phyloP scores from a whole-genome alignment of 208 protist genomes.

The Vickermania spadyakhi region DNA sequence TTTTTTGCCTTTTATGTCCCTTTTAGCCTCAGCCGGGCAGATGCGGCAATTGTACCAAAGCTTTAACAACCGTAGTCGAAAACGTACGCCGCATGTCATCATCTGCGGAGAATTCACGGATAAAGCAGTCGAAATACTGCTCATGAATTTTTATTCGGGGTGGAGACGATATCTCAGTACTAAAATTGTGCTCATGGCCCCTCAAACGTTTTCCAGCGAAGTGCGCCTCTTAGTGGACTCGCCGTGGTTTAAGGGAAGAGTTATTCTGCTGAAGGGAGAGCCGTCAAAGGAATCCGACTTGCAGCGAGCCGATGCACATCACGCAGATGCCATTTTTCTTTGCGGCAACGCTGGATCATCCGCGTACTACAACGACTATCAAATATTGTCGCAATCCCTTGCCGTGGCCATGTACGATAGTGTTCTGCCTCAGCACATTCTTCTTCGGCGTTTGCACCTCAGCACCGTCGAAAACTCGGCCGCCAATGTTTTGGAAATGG shows the following conservation, averaged over 20 bases:
- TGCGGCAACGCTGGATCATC: slow-evolving; percentile 57
- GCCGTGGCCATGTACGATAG: slow-evolving; percentile 50
- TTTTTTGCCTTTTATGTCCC: slow-evolving; percentile 63
- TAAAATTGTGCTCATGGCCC: slow-evolving; percentile 53
- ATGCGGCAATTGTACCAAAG: slow-evolving; percentile 38
- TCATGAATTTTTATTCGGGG: slow-evolving; percentile 69
- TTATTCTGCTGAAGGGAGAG: slow-evolving; percentile 63
- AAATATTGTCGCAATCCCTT: slow-evolving; percentile 58
- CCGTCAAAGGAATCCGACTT: slow-evolving; percentile 39
- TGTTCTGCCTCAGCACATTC: slow-evolving; percentile 63
- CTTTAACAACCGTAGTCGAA: slow-evolving; percentile 16
- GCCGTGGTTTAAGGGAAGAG: slow-evolving; percentile 63
- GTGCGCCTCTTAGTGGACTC: slow-evolving; percentile 49
- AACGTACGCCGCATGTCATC: slow-evolving; percentile 47
- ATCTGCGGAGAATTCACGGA: slow-evolving; percentile 61
- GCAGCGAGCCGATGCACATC: slow-evolving; percentile 33
- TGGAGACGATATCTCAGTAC: slow-evolving; percentile 73
- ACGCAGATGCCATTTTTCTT: slow-evolving; percentile 78
- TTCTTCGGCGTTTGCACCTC: slow-evolving; percentile 47
- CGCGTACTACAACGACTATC: slow-evolving; percentile 73
- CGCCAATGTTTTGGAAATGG: slow-evolving; percentile 58
- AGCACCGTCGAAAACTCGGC: slow-evolving; percentile 52
- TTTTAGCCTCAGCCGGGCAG: slow-evolving; percentile 27
- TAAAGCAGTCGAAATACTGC: slow-evolving; percentile 49
- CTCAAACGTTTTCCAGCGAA: slow-evolving; percentile 41